Conservation (phyloP, 2,329 filamentous ascomycete genomes). For the Trichoderma sp. region DNA sequence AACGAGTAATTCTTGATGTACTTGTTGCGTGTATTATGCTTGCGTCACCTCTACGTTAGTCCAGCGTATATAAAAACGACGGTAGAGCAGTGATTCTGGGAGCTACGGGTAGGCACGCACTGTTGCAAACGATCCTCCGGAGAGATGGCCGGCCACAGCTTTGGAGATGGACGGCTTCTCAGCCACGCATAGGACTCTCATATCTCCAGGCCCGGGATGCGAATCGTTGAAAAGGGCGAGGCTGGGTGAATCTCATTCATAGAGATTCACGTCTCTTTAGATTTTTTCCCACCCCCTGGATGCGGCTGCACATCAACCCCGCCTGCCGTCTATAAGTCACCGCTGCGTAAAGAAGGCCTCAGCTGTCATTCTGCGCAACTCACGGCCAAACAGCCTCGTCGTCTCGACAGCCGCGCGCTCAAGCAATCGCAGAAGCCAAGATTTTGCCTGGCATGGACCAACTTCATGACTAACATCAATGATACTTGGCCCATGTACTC, state of each 20-base stretch:
- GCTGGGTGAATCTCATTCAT: slow-evolving; percentile 19
- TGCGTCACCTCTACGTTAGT: slow-evolving; percentile 29
- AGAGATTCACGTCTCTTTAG: neutral
- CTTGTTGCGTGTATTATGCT: slow-evolving; percentile 70
- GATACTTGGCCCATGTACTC: neutral
- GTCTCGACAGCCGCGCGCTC: neutral
- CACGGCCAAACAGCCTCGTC: neutral
- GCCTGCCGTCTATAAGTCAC: slow-evolving; percentile 16
- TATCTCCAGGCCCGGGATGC: slow-evolving; percentile 31
- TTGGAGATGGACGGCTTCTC: slow-evolving; percentile 91
- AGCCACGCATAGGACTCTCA: slow-evolving; percentile 58
- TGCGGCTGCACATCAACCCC: neutral
- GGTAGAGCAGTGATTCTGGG: neutral
- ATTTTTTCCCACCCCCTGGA: neutral
- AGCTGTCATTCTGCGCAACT: slow-evolving; percentile 5
- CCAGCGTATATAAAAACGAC: neutral
- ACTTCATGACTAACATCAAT: neutral
- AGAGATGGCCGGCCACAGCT: slow-evolving; percentile 86
- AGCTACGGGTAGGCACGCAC: slow-evolving; percentile 46
- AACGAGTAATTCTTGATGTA: slow-evolving; percentile 97
- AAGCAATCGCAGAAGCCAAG: neutral
- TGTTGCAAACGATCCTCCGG: slow-evolving; percentile 70
- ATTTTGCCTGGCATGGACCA: neutral
- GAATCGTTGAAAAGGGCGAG: neutral
- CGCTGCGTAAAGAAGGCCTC: neutral